Evolutionary conservation across 202 grass and related monocot species (phyloP), one percentile per base, ranked within the genome.

Genomic region (Digitaria exilis): DNA sequence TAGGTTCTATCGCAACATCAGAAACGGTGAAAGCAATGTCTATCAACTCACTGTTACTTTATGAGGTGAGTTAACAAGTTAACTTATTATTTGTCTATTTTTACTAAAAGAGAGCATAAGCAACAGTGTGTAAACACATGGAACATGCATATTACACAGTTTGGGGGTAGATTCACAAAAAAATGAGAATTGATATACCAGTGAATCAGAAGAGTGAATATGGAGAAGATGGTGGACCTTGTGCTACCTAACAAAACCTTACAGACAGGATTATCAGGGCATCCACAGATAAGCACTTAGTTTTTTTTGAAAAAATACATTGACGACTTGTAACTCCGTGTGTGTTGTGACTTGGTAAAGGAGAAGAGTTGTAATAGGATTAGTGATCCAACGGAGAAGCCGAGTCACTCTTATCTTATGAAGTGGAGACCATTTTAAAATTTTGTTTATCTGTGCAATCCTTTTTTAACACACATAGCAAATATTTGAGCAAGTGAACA

Each of bases 81-180:
- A 25, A 44, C 46, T 13, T 45, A 22, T 65, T 65, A 71, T 63
- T 79, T 22, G 16, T 30, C 7, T 48, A 25, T 49, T 84, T 77
- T 63, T 41, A 63, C 17, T 72, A 43, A 65, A 45, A 50, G 29
- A 44, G 61, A 59, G 37, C 25, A 25, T 22, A 86, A 86, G 34
- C 19, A 56, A 14, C 67, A 12, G 9, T 77, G 19, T 84, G 26
- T 54, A 59, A 13, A 46, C n/a, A 37, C 45, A 72, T 71, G 42
- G 29, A 56, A 45, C 3, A 84, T 56, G 17, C 6, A 2, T 25
- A 55, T 12, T 24, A 9, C n/a, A 14, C 25, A 21, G 3, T 85
- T 86, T 59, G 52, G 57, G 35, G 19, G 57, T 37, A 59, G 30
- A 82, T 59, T 51, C 34, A 68, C 41, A 39, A 24, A 17, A 13